Base-by-base conservation (phyloP, 768 basidiomycete genomes). In the Xanthoconium purpureum region DNA sequence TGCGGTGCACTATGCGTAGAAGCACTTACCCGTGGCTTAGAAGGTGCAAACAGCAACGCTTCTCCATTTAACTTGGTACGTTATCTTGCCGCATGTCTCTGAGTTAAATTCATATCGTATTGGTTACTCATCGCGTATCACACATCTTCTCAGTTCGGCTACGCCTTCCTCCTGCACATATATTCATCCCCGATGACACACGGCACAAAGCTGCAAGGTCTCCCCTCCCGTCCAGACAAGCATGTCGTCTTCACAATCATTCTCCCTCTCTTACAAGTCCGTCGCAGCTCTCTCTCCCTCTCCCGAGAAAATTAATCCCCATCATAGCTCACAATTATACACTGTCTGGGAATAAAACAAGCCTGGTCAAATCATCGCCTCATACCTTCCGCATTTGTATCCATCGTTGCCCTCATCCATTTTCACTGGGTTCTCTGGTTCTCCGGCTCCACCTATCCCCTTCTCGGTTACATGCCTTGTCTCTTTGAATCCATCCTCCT, bases 41-140 rank as follows among this genome's bases (percentile, higher is more conserved):
- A 89, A 64, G 88, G 88, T 1, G 67, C 80, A 43, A 78, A 77
- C 59, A 73, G 75, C 39, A 82, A 78, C 52, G 75, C 82, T 9
- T 79, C 85, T 4, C 85, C 87, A 0, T 89, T 89, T 69, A 90
- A 90, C 62, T 65, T 91, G 60, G 89, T 90, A 63, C 39, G 85
- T 75, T 54, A 39, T 50, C 6, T n/a, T 35, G 43, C 57, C 48
- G 18, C 59, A 29, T 57, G 54, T 40, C 15, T 28, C 12, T 29
- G 12, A 42, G 47, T 54, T 46, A 49, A 20, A 37, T 18, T 39
- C 17, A 36, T 35, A 13, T 50, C 37, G 6, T 37, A 29, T 54
- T 37, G 40, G 37, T 33, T 38, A 14, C 20, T 40, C 18, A n/a
- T 53, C 52, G 4, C 38, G 5, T 9, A 20, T 29, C 11, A 28